Evolutionary conservation across 371 early-diverging fungal species (phyloP).

Genomic region (Mucor mucedo): DNA sequence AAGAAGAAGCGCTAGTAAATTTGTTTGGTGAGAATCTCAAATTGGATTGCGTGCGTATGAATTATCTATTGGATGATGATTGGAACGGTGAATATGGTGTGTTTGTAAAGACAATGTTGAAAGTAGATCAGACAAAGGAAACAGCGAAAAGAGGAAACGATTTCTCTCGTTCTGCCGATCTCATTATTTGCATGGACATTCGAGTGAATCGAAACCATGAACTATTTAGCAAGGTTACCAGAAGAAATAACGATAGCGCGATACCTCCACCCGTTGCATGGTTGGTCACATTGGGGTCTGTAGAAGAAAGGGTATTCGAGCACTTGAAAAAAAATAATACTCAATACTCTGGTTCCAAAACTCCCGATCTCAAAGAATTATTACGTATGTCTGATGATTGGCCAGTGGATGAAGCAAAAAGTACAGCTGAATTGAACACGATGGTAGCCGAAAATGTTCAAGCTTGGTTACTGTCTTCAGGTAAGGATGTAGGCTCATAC

Average conservation of each 20-base stretch:
- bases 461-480: neutral
- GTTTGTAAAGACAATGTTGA: slow-evolving; percentile 10
- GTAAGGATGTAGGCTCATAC: neutral
- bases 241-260: too few relatives aligned
- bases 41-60: slow-evolving; percentile 15
- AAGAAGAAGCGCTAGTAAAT: slow-evolving; percentile 7
- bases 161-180: slow-evolving; percentile 2
- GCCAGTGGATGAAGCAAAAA: neutral
- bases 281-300: slow-evolving; percentile 20
- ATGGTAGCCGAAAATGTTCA: slow-evolving; percentile 3
- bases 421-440: neutral
- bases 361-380: neutral
- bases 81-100: slow-evolving; percentile 27
- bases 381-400: neutral
- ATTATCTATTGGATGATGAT: slow-evolving; percentile 5
- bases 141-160: neutral
- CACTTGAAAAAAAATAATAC: slow-evolving; percentile 1
- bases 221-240: neutral
- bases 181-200: slow-evolving; percentile 15
- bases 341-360: neutral
- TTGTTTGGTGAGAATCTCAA: neutral
- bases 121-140: neutral
- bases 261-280: slow-evolving; percentile 3
- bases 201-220: neutral
- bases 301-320: slow-evolving; percentile 11